phyloP scores from a whole-genome alignment of 345 rosid species.

The Fremontodendron californicum region DNA sequence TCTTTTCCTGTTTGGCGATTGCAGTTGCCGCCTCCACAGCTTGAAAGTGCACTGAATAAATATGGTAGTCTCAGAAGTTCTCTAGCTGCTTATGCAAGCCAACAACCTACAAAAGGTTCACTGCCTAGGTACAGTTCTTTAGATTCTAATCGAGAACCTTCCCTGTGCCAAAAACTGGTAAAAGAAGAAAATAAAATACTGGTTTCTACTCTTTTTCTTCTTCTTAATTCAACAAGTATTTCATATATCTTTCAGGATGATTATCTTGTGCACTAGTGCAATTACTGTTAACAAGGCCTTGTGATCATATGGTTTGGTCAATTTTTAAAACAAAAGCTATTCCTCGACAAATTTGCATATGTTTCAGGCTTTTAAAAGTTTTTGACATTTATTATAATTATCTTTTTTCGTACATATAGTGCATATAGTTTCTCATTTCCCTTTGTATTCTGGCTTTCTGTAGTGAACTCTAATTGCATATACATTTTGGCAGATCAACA shows the following conservation, averaged over 20 bases:
- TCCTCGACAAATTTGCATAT: background rate
- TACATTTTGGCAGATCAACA: conserved; percentile 50
- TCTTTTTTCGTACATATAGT: background rate
- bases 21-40: conserved; percentile 85
- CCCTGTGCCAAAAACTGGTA: background rate
- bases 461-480: conserved; percentile 5
- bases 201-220: background rate
- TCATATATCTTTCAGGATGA: background rate
- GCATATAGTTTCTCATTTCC: background rate
- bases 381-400: background rate
- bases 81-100: conserved; percentile 63
- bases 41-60: conserved; percentile 73
- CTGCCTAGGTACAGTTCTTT: conserved; percentile 53
- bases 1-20: conserved; percentile 24
- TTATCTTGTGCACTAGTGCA: background rate
- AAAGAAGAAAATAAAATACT: background rate
- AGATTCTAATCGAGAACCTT: background rate
- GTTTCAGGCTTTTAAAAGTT: background rate
- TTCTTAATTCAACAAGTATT: background rate
- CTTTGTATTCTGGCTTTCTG: background rate
- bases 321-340: background rate
- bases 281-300: background rate
- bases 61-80: conserved; percentile 69
- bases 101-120: conserved; percentile 59
- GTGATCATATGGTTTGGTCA: background rate